These are phyloP conservation scores for Xylaria curta DNA, from an alignment of 495 filamentous ascomycete species.

Conservation along the genomic window DNA sequence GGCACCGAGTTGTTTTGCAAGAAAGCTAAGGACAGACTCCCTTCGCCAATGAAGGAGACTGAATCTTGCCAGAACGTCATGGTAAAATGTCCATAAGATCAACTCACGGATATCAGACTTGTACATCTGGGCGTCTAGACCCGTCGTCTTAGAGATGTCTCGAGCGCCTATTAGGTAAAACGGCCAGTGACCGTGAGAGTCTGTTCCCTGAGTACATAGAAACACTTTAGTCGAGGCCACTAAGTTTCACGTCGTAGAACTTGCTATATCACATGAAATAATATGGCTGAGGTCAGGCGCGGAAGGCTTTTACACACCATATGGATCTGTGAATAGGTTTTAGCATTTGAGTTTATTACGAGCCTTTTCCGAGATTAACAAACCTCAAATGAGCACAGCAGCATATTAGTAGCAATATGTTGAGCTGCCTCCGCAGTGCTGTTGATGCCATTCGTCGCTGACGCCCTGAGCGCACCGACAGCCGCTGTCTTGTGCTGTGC, in stretches of 20 bases:
- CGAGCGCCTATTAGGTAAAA: conserved; percentile 34
- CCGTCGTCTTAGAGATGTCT: conserved; percentile 33
- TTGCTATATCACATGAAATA: background rate
- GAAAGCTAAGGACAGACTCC: background rate
- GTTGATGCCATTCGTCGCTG: conserved; percentile 24
- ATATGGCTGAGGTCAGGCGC: background rate
- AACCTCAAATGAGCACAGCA: conserved; percentile 47
- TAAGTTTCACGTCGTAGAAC: background rate
- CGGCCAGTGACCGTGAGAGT: conserved; percentile 30
- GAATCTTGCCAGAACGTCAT: conserved; percentile 45
- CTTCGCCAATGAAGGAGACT: conserved; percentile 41
- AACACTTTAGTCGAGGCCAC: background rate
- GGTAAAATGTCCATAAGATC: conserved; percentile 47
- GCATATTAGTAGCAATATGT: conserved; percentile 47
- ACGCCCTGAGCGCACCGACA: conserved; percentile 33
- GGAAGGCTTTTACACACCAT: background rate
- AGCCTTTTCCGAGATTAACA: background rate
- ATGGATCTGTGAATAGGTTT: conserved; percentile 14
- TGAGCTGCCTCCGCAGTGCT: conserved; percentile 38
- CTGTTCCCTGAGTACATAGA: conserved; percentile 10
- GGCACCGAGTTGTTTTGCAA: conserved; percentile 13
- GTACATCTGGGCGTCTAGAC: conserved; percentile 27
- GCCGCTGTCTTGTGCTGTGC: conserved; percentile 43
- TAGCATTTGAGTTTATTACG: background rate
- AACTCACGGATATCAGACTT: conserved; percentile 34